phyloP scores from a whole-genome alignment of 148 eudicot genomes.

The Fagopyrum esculentum region DNA sequence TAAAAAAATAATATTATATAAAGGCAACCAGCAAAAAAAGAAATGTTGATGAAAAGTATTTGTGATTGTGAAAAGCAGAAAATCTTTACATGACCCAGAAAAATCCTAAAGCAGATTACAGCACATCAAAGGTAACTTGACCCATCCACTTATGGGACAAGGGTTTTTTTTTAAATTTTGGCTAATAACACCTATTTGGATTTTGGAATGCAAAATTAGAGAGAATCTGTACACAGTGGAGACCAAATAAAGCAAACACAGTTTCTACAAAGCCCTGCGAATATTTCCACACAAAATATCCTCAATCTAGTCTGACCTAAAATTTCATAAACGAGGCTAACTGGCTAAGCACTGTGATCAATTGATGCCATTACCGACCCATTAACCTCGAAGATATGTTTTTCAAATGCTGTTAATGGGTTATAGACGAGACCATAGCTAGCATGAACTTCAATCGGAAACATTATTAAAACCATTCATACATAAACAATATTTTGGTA shows the following conservation, averaged over 20 bases:
- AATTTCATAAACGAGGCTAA: neutral
- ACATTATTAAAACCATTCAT: neutral
- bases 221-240: neutral
- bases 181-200: neutral
- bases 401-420: constrained; percentile 1
- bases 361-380: constrained; percentile 10
- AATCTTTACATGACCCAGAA: constrained; percentile 11
- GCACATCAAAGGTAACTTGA: constrained; percentile 10
- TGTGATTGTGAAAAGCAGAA: constrained; percentile 13
- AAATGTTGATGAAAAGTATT: neutral
- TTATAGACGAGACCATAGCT: neutral
- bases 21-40: neutral
- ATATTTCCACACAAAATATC: neutral
- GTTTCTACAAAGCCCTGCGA: neutral
- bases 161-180: neutral
- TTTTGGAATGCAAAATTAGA: neutral
- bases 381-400: constrained; percentile 4
- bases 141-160: neutral
- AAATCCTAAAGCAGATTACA: constrained; percentile 4
- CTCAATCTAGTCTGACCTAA: constrained; percentile 1
- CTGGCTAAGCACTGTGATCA: constrained; percentile 6
- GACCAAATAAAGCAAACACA: neutral
- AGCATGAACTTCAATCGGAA: constrained; percentile 3
- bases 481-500: constrained; percentile 9
- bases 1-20: neutral